Evolutionary conservation across 805 yeast genomes (phyloP).

Genomic region (Spathaspora arborariae): DNA sequence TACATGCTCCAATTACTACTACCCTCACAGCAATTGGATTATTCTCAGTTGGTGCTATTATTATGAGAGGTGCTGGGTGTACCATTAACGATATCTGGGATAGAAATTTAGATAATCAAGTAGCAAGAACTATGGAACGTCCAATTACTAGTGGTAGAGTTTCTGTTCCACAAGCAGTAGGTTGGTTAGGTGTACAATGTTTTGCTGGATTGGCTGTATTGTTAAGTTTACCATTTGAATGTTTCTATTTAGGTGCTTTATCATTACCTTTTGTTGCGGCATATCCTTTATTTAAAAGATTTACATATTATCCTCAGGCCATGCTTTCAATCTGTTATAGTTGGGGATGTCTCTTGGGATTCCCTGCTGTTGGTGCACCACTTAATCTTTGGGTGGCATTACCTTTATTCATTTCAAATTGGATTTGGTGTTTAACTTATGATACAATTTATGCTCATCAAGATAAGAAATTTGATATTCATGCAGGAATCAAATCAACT

Average conservation of each 20-base stretch:
- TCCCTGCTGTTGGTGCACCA: conserved; percentile 89
- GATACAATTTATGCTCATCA: conserved; percentile 98
- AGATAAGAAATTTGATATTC: conserved; percentile 82
- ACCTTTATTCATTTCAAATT: conserved; percentile 72
- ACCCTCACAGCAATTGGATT: conserved; percentile 61
- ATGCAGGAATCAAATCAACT: conserved; percentile 91
- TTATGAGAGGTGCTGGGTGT: conserved; percentile 98
- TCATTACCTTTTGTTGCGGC: conserved; percentile 77
- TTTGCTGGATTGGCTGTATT: conserved; percentile 70
- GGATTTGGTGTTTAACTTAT: conserved; percentile 91
- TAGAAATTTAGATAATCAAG: conserved; percentile 76
- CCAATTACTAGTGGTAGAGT: conserved; percentile 93
- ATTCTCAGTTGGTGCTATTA: conserved; percentile 78
- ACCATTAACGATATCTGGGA: conserved; percentile 90
- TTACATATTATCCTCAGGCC: conserved; percentile 93
- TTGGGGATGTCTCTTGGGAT: conserved; percentile 94
- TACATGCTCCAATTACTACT: conserved; percentile 63
- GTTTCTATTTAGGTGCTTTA: conserved; percentile 78
- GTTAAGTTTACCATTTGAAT: conserved; percentile 68
- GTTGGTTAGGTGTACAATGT: conserved; percentile 72
- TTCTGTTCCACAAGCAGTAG: conserved; percentile 60
- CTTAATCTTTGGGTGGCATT: conserved; percentile 72
- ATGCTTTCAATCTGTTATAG: conserved; percentile 78
- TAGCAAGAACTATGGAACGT: conserved; percentile 81
- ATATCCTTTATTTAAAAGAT: conserved; percentile 90